Evolutionary conservation across 1,284 basidiomycete genomes (phyloP).

Genomic region (Leccinum pallidistipes): DNA sequence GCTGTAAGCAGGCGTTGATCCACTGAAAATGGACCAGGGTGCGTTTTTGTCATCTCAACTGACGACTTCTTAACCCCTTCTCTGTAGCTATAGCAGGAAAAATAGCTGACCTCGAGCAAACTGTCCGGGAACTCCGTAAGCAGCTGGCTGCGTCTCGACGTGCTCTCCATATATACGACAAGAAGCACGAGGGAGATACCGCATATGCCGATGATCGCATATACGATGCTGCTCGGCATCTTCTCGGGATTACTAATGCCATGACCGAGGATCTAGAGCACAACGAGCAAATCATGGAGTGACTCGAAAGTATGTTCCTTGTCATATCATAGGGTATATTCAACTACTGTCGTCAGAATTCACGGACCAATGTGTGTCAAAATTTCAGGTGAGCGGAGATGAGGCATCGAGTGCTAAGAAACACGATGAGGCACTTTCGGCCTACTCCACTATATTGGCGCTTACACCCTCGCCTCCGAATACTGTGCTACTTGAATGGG

Average conservation of each 20-base stretch:
- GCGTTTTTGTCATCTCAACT: background rate
- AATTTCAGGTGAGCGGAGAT: background rate
- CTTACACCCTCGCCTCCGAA: background rate
- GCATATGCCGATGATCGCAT: background rate
- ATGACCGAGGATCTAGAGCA: background rate
- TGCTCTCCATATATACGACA: background rate
- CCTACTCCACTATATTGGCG: background rate
- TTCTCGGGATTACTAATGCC: background rate
- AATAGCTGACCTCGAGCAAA: background rate
- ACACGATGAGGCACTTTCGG: background rate
- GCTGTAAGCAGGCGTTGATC: background rate
- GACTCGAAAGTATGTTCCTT: background rate
- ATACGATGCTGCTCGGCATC: background rate
- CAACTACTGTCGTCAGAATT: background rate
- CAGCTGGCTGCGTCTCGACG: background rate
- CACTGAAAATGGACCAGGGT: background rate
- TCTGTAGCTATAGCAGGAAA: background rate
- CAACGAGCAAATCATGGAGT: background rate
- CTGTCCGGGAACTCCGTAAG: background rate
- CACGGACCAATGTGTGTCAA: background rate
- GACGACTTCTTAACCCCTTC: background rate
- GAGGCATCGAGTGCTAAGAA: background rate
- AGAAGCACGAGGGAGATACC: background rate
- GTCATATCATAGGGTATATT: background rate
- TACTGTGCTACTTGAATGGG: background rate